These are phyloP conservation scores for Coemansia sp. DNA, from an alignment of 371 early-diverging fungal genomes.

Conservation along the genomic window DNA sequence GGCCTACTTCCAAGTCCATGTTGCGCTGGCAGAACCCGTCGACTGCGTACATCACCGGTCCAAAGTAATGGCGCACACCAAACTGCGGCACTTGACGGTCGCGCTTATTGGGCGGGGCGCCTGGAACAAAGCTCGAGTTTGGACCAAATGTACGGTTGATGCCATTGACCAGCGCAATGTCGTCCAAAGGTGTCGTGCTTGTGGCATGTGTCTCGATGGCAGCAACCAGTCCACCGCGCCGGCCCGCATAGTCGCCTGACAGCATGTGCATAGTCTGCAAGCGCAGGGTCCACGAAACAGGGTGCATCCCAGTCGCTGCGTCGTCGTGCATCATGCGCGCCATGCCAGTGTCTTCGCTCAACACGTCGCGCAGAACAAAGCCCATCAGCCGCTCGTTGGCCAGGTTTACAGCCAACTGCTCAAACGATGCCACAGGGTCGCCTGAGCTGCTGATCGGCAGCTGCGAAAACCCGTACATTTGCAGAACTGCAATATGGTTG, in stretches of 20 bases:
- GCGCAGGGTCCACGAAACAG: constrained; percentile 27
- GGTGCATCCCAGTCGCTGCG: constrained; percentile 38
- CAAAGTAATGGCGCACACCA: constrained; percentile 78
- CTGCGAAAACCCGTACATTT: constrained; percentile 61
- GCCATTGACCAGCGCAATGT: constrained; percentile 40
- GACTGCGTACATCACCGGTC: constrained; percentile 66
- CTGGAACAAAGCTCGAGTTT: constrained; percentile 46
- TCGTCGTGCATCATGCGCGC: constrained; percentile 61
- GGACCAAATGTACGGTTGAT: constrained; percentile 37
- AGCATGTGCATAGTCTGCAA: constrained; percentile 41
- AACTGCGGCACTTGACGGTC: constrained; percentile 56
- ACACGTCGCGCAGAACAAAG: constrained; percentile 67
- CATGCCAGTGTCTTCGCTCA: constrained; percentile 61
- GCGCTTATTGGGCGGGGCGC: constrained; percentile 22
- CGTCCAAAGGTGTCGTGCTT: constrained; percentile 27
- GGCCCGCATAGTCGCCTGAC: constrained; percentile 32
- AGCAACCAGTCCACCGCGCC: constrained; percentile 37
- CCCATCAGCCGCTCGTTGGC: constrained; percentile 81
- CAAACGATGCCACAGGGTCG: constrained; percentile 55
- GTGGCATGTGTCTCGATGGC: constrained; percentile 44
- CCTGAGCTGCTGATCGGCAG: not conserved
- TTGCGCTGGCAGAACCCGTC: constrained; percentile 74
- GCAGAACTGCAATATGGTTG: constrained; percentile 73
- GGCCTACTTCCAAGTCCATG: constrained; percentile 63
- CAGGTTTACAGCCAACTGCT: constrained; percentile 76